Base-by-base conservation (phyloP, 2,329 filamentous ascomycete genomes). In the Westerdykella sp. region DNA sequence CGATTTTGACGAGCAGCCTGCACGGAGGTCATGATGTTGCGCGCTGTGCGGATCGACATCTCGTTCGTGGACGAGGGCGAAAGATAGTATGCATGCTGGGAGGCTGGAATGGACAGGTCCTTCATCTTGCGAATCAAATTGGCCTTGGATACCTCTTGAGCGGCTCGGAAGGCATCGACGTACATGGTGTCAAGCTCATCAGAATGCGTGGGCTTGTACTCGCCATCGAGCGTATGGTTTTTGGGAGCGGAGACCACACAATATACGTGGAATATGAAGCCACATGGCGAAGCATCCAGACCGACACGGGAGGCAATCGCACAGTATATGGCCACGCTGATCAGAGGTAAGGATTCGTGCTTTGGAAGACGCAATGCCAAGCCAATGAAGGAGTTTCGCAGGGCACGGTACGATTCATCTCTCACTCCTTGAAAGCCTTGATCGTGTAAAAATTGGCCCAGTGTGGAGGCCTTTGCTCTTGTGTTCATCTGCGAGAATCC, bases 341-440 rank as follows among this genome's bases (percentile, higher is more conserved):
- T 84, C 40, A 96, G 75, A 1, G 91, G 93, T 7, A 96, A 74
- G 1, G 89, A 91, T 22, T 86, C 82, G 57, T 95, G 88, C 0
- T 78, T 75, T 6, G 78, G 69, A 39, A 85, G 81, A 30, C 80
- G 81, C 35, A 97, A 72, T 4, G 86, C 87, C 48, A 94, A 75
- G 9, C 88, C 88, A 43, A 98, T 81, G 55, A 95, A 86, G 55
- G 87, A 94, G 66, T 97, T 95, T 48, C 86, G 80, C 45, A 97
- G 69, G 45, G 84, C 83, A 54, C 87, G 81, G 62, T 93, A 96
- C 42, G 84, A 79, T 6, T 80, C 78, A n/a, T 80, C 69, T n/a
- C 75, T 73, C 44, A 88, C 77, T 36, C 89, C 89, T 1, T 79
- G 80, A 51, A 95, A 76, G 42, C 85, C 80, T 31, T 81, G 76